Conservation (phyloP, 2,329 filamentous ascomycete species). For the Aureobasidium lini region DNA sequence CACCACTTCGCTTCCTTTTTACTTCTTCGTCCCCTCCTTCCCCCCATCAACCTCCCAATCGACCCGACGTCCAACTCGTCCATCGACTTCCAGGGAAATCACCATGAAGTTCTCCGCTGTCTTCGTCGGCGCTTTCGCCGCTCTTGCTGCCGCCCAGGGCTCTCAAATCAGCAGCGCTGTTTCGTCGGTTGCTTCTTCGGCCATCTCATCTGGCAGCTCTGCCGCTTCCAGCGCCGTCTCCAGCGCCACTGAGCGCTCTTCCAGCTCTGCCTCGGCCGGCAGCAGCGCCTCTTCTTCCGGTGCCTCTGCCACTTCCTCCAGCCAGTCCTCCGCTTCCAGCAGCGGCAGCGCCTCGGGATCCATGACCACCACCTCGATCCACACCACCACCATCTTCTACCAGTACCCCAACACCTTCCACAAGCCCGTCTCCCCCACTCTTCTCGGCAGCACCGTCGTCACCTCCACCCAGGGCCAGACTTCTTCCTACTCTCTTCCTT, state of each 20-base stretch:
- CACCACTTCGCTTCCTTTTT: background rate
- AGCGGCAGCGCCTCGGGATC: background rate
- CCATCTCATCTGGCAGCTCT: background rate
- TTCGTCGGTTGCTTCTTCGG: background rate
- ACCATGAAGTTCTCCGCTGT: conserved; percentile 9
- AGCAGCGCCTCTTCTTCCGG: background rate
- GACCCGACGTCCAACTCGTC: conserved; percentile 14
- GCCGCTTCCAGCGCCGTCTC: conserved; percentile 3
- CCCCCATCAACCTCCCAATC: background rate
- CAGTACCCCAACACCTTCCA: conserved; percentile 14
- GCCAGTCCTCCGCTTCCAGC: background rate
- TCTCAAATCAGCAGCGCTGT: conserved; percentile 3
- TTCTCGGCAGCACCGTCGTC: conserved; percentile 7
- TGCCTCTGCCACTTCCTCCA: background rate
- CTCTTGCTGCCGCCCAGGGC: conserved; percentile 10
- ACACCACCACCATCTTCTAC: conserved; percentile 10
- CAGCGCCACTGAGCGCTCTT: background rate
- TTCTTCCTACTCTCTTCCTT: conserved; percentile 7
- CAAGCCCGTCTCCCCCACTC: conserved; percentile 13
- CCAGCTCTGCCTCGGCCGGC: background rate
- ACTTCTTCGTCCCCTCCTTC: background rate
- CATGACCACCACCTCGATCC: background rate
- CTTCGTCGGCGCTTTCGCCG: conserved; percentile 11
- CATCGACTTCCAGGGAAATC: background rate
- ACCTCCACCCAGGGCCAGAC: conserved; percentile 1